Conservation (phyloP, 192 early-diverging fungal species). For the Coemansia sp. region DNA sequence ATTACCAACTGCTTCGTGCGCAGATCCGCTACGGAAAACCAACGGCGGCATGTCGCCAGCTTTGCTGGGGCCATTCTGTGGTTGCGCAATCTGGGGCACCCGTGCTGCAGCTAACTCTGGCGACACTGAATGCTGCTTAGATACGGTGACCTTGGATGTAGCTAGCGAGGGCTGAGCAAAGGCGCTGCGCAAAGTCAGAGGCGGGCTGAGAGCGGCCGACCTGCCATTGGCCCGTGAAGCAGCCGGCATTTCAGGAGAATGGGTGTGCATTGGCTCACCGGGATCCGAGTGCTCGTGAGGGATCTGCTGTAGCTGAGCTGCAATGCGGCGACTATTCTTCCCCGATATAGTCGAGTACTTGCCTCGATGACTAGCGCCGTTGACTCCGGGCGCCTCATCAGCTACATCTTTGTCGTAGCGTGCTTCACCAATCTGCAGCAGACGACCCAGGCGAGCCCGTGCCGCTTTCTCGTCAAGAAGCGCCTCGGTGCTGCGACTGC, state of each 20-base stretch:
- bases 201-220: background rate
- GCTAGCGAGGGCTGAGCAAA: slow-evolving; percentile 33
- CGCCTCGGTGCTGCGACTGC: background rate
- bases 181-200: slow-evolving; percentile 5
- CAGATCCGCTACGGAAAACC: slow-evolving; percentile 29
- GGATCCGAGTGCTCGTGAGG: background rate
- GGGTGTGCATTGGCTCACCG: background rate
- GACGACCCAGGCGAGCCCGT: slow-evolving; percentile 4
- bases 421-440: background rate
- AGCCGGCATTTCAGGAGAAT: background rate
- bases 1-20: slow-evolving; percentile 3
- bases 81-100: background rate
- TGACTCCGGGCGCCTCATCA: background rate
- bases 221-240: background rate
- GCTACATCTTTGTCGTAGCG: background rate
- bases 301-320: slow-evolving; percentile 1
- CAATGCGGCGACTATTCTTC: slow-evolving; percentile 14
- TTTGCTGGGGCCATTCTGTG: background rate
- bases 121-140: slow-evolving; percentile 37
- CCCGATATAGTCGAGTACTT: slow-evolving; percentile 20
- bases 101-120: slow-evolving; percentile 22
- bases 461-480: background rate
- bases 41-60: background rate
- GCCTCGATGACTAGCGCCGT: background rate
- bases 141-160: slow-evolving; percentile 30